Evolutionary conservation across 2,329 filamentous ascomycete genomes (phyloP).

Genomic region (Cladosporium sp.): DNA sequence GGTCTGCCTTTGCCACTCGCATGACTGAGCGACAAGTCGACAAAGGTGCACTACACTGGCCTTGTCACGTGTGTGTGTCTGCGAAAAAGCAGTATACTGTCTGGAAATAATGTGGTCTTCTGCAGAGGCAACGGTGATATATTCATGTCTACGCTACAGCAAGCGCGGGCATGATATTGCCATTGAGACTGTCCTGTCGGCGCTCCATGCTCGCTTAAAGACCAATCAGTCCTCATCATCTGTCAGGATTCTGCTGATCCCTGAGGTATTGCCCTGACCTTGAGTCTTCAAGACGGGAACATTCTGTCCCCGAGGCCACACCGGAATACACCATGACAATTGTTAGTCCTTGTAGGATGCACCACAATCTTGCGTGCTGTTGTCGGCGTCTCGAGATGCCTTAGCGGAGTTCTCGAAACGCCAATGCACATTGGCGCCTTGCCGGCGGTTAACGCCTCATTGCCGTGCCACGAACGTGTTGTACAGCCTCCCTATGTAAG

Average conservation of each 20-base stretch:
- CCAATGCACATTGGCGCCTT: slow-evolving; percentile 15
- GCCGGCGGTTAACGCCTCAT: slow-evolving; percentile 18
- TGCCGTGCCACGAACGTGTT: neutral
- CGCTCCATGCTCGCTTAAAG: neutral
- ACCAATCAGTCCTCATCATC: neutral
- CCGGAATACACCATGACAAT: neutral
- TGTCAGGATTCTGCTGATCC: neutral
- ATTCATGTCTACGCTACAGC: neutral
- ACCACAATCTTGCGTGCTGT: slow-evolving; percentile 2
- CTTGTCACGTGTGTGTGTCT: neutral
- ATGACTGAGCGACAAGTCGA: neutral
- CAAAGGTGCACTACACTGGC: neutral
- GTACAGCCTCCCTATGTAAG: slow-evolving; percentile 15
- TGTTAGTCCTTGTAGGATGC: slow-evolving; percentile 1
- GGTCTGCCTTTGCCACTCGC: neutral
- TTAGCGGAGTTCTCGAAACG: slow-evolving; percentile 13
- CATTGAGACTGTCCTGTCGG: neutral
- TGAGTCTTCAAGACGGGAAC: neutral
- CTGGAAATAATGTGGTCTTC: neutral
- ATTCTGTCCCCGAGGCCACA: neutral
- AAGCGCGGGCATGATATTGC: neutral
- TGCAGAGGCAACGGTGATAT: neutral
- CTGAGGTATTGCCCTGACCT: neutral
- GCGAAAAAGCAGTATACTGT: neutral
- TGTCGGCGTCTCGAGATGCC: slow-evolving; percentile 14